These are phyloP conservation scores for Cairneyella variabilis DNA, from an alignment of 495 filamentous ascomycete genomes.

Conservation along the genomic window DNA sequence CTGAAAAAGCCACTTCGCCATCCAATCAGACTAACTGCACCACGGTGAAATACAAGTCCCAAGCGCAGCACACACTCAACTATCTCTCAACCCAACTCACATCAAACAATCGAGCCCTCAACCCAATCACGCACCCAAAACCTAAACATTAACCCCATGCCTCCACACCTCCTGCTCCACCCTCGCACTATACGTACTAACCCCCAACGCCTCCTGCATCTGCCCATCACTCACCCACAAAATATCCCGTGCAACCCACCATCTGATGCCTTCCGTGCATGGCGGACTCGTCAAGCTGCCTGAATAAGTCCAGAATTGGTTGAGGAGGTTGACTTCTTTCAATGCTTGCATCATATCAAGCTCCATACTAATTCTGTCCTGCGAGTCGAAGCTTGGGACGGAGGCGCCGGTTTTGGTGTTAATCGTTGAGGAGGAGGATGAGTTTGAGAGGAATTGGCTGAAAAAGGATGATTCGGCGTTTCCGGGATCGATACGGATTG, in stretches of 20 bases:
- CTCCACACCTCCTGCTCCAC: conserved; percentile 20
- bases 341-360: conserved; percentile 22
- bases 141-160: conserved; percentile 14
- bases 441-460: conserved; percentile 16
- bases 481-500: conserved; percentile 29
- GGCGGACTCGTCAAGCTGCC: conserved; percentile 21
- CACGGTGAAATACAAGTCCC: too few relatives aligned
- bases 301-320: conserved; percentile 30
- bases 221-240: conserved; percentile 21
- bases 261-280: conserved; percentile 18
- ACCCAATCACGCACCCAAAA: too few relatives aligned
- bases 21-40: too few relatives aligned
- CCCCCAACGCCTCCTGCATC: conserved; percentile 22
- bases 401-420: not conserved
- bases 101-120: too few relatives aligned
- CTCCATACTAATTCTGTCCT: conserved; percentile 1
- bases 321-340: conserved; percentile 23
- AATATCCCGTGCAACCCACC: conserved; percentile 15
- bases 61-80: too few relatives aligned
- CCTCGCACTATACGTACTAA: conserved; percentile 18
- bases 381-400: conserved; percentile 17
- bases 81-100: too few relatives aligned
- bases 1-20: too few relatives aligned
- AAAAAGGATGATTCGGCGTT: conserved; percentile 25
- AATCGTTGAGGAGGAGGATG: too few relatives aligned